These are phyloP conservation scores for Paracoccidioides brasiliensis DNA, from an alignment of 2,329 filamentous ascomycete genomes.

Conservation along the genomic window DNA sequence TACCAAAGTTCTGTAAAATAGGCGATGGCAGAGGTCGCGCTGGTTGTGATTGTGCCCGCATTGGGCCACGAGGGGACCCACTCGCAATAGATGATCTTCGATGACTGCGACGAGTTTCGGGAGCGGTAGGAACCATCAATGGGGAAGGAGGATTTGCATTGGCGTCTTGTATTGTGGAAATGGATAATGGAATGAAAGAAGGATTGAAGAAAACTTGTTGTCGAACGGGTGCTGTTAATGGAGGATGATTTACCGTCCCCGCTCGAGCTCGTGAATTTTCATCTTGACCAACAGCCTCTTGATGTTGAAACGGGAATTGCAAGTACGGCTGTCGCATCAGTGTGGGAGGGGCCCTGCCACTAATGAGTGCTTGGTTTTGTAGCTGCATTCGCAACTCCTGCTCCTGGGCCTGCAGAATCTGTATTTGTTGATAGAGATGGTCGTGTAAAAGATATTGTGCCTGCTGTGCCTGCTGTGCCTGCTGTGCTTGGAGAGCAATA, in stretches of 20 bases:
- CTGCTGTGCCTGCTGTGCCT: slow-evolving; percentile 36
- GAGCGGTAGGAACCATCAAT: slow-evolving; percentile 25
- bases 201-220: slow-evolving; percentile 25
- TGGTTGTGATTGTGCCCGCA: slow-evolving; percentile 39
- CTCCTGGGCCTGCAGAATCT: slow-evolving; percentile 38
- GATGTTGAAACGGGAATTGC: slow-evolving; percentile 28
- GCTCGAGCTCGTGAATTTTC: slow-evolving; percentile 27
- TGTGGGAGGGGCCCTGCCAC: slow-evolving; percentile 26
- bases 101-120: slow-evolving; percentile 33
- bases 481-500: slow-evolving; percentile 12
- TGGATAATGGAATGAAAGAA: slow-evolving; percentile 25
- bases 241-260: slow-evolving; percentile 25
- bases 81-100: slow-evolving; percentile 34
- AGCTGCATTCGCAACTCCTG: slow-evolving; percentile 36
- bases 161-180: slow-evolving; percentile 24
- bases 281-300: slow-evolving; percentile 20
- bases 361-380: slow-evolving; percentile 33
- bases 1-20: slow-evolving; percentile 20
- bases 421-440: slow-evolving; percentile 37
- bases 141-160: slow-evolving; percentile 37
- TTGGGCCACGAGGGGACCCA: slow-evolving; percentile 28
- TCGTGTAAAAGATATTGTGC: slow-evolving; percentile 37
- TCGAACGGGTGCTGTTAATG: slow-evolving; percentile 20
- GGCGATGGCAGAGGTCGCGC: slow-evolving; percentile 31
- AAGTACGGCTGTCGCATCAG: slow-evolving; percentile 29